Conservation (phyloP, 2,329 filamentous ascomycete species). For the Tolypocladium paradoxum region DNA sequence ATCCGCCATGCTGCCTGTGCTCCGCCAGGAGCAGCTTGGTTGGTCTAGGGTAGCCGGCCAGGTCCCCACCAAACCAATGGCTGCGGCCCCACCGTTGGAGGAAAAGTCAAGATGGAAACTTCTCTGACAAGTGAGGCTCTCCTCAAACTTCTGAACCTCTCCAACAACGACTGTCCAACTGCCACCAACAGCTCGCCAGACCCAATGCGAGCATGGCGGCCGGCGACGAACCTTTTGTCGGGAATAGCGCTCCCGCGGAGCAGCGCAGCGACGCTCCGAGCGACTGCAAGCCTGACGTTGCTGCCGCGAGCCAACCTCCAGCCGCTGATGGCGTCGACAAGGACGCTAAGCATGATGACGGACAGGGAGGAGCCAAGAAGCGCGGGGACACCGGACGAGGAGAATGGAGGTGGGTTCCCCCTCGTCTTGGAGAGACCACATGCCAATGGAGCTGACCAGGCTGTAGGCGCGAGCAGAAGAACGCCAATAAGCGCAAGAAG, state of each 20-base stretch:
- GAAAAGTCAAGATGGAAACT: background rate
- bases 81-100: background rate
- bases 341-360: slow-evolving; percentile 4
- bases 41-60: background rate
- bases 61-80: background rate
- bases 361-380: slow-evolving; percentile 3
- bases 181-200: background rate
- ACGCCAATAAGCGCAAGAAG: slow-evolving; percentile 27
- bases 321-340: background rate
- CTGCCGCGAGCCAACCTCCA: background rate
- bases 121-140: background rate
- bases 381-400: slow-evolving; percentile 18
- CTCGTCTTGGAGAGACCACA: background rate
- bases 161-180: background rate
- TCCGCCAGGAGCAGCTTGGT: too few species aligned
- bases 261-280: slow-evolving; percentile 6
- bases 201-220: slow-evolving; percentile 22
- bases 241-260: slow-evolving; percentile 10
- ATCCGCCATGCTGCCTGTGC: too few species aligned
- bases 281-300: background rate
- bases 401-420: slow-evolving; percentile 7
- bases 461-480: slow-evolving; percentile 19
- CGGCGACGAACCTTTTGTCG: slow-evolving; percentile 17
- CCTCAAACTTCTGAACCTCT: background rate
- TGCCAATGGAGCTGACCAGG: slow-evolving; percentile 23